Evolutionary conservation across 2,329 filamentous ascomycete genomes (phyloP).

Genomic region (Rhynchosporium graminicola): DNA sequence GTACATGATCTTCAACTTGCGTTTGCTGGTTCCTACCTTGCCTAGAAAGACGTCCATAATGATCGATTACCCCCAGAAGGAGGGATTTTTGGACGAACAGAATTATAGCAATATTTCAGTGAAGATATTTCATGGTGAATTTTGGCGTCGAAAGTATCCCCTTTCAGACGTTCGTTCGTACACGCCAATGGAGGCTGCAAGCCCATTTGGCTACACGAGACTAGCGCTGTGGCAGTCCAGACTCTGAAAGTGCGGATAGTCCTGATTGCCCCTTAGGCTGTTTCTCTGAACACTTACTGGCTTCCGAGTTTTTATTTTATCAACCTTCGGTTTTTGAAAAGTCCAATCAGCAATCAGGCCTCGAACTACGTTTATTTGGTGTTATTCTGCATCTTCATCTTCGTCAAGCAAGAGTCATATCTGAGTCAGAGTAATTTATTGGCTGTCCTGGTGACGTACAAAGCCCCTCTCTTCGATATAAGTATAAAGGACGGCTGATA

Average conservation of each 20-base stretch:
- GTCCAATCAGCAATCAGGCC: no score
- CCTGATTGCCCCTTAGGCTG: neutral
- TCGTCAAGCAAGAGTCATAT: conserved; percentile 10
- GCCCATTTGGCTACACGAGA: neutral
- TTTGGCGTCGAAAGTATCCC: neutral
- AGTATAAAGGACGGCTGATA: conserved; percentile 25
- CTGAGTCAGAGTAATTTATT: conserved; percentile 15
- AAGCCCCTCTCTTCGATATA: conserved; percentile 29
- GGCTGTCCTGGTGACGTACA: conserved; percentile 22
- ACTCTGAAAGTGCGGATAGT: neutral
- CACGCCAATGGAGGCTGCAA: conserved; percentile 5
- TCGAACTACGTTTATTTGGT: neutral
- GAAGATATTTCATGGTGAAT: conserved; percentile 1
- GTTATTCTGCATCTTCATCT: neutral
- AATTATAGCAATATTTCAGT: neutral
- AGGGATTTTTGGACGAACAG: neutral
- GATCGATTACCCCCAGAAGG: neutral
- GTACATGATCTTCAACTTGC: conserved; percentile 22
- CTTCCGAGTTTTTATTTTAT: neutral
- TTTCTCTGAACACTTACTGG: neutral
- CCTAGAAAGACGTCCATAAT: conserved; percentile 51
- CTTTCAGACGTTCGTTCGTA: conserved; percentile 3
- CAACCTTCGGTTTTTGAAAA: no score
- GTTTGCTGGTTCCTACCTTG: conserved; percentile 48
- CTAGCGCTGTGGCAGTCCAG: conserved; percentile 3